Evolutionary conservation across 768 basidiomycete genomes (phyloP).

Genomic region (Neoboletus magnificus): DNA sequence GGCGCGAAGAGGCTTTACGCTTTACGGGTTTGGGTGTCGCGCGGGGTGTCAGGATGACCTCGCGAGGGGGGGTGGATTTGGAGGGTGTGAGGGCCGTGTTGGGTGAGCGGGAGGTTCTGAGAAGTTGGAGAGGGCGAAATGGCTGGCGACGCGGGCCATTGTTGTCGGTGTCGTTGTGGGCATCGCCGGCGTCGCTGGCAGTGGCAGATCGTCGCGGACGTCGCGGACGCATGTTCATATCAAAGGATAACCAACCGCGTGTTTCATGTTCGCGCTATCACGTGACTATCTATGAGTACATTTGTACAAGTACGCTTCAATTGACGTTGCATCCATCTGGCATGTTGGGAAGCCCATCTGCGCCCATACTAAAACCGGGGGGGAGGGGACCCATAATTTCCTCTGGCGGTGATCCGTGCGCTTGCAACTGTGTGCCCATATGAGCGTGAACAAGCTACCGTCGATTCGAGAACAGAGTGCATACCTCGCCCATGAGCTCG

Average conservation of each 20-base stretch:
- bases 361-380: conserved; percentile 55
- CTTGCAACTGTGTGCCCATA: conserved; percentile 48
- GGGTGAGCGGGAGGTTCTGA: conserved; percentile 29
- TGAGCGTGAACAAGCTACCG: not conserved
- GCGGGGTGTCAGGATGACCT: conserved; percentile 45
- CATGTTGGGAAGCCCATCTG: conserved; percentile 52
- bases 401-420: conserved; percentile 69
- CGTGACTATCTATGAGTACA: conserved; percentile 2
- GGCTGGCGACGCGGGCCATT: conserved; percentile 15
- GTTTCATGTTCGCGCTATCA: conserved; percentile 5
- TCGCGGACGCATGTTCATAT: conserved; percentile 20
- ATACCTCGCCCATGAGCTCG: conserved; percentile 73
- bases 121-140: conserved; percentile 17
- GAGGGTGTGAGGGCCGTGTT: conserved; percentile 29
- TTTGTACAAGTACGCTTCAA: not conserved
- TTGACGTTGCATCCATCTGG: conserved; percentile 28
- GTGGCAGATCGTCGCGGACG: conserved; percentile 11
- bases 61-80: conserved; percentile 70
- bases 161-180: not conserved
- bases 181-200: conserved; percentile 1
- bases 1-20: conserved; percentile 31
- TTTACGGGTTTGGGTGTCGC: conserved; percentile 37
- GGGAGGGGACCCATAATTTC: conserved; percentile 86
- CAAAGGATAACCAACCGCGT: conserved; percentile 8
- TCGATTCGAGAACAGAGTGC: not conserved